A percentile compares a stretch with the other conserved stretches of the same genome.
Evolutionary conservation across 768 basidiomycete genomes (phyloP).

Genomic region (Tylopilus felleus): DNA sequence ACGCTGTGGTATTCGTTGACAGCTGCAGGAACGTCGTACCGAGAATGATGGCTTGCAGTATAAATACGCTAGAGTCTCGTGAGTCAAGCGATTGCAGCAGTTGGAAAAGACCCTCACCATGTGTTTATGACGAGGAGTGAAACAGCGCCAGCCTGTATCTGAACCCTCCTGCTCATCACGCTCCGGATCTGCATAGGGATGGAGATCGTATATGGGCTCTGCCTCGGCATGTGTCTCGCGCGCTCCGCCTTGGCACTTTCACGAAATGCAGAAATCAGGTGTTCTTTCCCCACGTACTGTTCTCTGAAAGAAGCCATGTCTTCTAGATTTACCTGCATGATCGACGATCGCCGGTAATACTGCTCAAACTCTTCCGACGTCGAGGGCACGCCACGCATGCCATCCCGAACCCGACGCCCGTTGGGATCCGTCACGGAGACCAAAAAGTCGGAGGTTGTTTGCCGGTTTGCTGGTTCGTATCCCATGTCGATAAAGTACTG

Average conservation of each 20-base stretch:
- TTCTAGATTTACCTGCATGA: slow-evolving; percentile 39
- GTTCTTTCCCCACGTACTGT: slow-evolving; percentile 43
- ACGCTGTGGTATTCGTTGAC: slow-evolving; percentile 33
- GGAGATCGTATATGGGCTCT: slow-evolving; percentile 49
- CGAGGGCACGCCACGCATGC: slow-evolving; percentile 29
- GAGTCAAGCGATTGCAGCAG: neutral
- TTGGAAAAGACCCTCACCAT: slow-evolving; percentile 8
- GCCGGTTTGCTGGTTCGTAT: slow-evolving; percentile 51
- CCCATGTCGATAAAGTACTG: slow-evolving; percentile 60
- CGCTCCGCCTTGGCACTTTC: slow-evolving; percentile 52
- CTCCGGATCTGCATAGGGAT: slow-evolving; percentile 46
- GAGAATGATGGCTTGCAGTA: slow-evolving; percentile 33
- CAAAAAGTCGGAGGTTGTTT: slow-evolving; percentile 63
- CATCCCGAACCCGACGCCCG: slow-evolving; percentile 48
- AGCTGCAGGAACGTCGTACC: slow-evolving; percentile 47
- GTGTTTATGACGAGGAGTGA: slow-evolving; percentile 31
- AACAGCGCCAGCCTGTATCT: slow-evolving; percentile 42
- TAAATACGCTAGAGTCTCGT: slow-evolving; percentile 34
- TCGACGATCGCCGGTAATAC: slow-evolving; percentile 41
- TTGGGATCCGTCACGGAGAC: slow-evolving; percentile 60
- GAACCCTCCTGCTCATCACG: slow-evolving; percentile 45
- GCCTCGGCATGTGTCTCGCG: slow-evolving; percentile 42
- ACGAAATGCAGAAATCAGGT: slow-evolving; percentile 42
- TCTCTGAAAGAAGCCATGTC: slow-evolving; percentile 48
- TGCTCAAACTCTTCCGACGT: slow-evolving; percentile 58